phyloP scores from a whole-genome alignment of 345 rosid species.

The Physaria fendleri region DNA sequence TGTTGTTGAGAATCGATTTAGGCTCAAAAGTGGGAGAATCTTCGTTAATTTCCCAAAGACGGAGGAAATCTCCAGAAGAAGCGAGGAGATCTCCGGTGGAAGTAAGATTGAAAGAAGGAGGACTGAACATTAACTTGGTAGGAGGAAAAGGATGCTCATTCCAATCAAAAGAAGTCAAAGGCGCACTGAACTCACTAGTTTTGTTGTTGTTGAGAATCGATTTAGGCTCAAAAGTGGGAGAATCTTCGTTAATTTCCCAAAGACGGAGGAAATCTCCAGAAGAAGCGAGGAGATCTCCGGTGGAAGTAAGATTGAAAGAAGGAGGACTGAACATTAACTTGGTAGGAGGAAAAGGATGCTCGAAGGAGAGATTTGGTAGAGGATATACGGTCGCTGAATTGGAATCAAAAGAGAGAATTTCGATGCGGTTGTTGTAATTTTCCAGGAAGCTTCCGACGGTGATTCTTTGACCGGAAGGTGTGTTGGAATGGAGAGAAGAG shows the following conservation, averaged over 20 bases:
- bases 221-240: constrained; percentile 37
- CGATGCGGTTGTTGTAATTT: constrained; percentile 75
- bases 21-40: constrained; percentile 38
- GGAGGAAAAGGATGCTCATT: constrained; percentile 87
- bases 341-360: constrained; percentile 80
- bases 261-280: constrained; percentile 77
- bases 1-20: constrained; percentile 54
- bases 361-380: constrained; percentile 46
- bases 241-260: constrained; percentile 51
- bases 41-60: constrained; percentile 59
- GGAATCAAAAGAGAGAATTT: constrained; percentile 71
- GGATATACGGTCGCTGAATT: constrained; percentile 59
- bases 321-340: constrained; percentile 73
- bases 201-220: constrained; percentile 66
- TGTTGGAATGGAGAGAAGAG: constrained; percentile 36
- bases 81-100: constrained; percentile 50
- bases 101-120: constrained; percentile 37
- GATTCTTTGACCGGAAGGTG: constrained; percentile 42
- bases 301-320: constrained; percentile 29
- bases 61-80: constrained; percentile 75
- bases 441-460: constrained; percentile 92
- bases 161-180: constrained; percentile 94
- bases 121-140: constrained; percentile 73
- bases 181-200: constrained; percentile 68
- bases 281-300: constrained; percentile 59